Evolutionary conservation across 1,284 basidiomycete species (phyloP).

Genomic region (Sporisorium exsertum): DNA sequence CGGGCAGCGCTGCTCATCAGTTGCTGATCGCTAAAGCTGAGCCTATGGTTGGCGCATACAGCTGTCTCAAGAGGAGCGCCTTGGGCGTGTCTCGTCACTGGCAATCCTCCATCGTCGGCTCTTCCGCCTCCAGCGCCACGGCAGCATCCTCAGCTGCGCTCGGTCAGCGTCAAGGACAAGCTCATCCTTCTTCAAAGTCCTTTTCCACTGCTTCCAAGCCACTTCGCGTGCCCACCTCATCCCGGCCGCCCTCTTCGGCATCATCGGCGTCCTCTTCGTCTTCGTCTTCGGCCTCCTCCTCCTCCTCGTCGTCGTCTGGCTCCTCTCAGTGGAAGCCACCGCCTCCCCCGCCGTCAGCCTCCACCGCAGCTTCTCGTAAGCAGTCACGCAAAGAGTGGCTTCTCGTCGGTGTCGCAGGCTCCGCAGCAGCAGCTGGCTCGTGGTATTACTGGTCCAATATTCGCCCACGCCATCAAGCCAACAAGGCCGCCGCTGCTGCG

Average conservation of each 20-base stretch:
- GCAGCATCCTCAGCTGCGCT: constrained; percentile 7
- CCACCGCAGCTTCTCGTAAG: constrained; percentile 51
- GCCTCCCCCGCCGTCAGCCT: constrained; percentile 39
- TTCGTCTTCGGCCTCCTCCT: constrained; percentile 26
- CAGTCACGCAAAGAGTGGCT: constrained; percentile 65
- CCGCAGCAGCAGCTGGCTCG: constrained; percentile 62
- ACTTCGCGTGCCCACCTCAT: constrained; percentile 17
- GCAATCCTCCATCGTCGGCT: constrained; percentile 11
- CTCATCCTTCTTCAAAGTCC: neutral
- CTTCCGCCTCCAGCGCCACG: constrained; percentile 7
- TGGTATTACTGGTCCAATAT: constrained; percentile 67
- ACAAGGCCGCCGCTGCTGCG: constrained; percentile 35
- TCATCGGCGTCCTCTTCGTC: constrained; percentile 32
- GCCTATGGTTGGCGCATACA: constrained; percentile 35
- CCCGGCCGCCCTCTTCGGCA: constrained; percentile 10
- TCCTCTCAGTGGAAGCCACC: constrained; percentile 48
- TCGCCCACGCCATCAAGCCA: constrained; percentile 43
- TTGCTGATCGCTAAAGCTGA: neutral
- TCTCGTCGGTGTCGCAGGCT: constrained; percentile 64
- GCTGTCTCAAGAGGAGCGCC: constrained; percentile 28
- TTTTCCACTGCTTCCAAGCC: constrained; percentile 27
- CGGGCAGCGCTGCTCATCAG: neutral
- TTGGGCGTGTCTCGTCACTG: constrained; percentile 35
- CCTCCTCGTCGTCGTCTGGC: constrained; percentile 18
- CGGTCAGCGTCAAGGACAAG: constrained; percentile 5